Base-by-base conservation (phyloP, 2,329 filamentous ascomycete genomes). In the Microdochium bolleyi region DNA sequence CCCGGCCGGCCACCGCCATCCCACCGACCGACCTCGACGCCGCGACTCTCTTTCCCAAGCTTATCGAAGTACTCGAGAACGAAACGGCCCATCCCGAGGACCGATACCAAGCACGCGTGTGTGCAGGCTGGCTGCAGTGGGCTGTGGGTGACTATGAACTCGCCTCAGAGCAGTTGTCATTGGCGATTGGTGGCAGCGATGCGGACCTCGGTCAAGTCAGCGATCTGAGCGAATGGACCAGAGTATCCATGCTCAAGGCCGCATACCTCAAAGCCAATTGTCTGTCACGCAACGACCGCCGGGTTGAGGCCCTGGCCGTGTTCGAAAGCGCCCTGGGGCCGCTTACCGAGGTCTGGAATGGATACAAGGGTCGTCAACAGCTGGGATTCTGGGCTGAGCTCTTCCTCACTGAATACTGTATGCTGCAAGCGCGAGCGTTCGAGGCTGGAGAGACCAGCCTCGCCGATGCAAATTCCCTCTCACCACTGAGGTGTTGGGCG, bases 121-220 rank as follows among this genome's bases (percentile, higher is more conserved):
- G 89, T 67, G 69, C 92, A 48, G 91, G 85, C 52, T 95, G 91
- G 88, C 76, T 96, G 61, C 84, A 95, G 64, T 95, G 88, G 83
- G 81, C 84, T 9, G 70, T 87, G 51, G 84, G 82, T 32, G 87
- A 95, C 60, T 87, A 87, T 57, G 74, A 73, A 1, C 67, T 82
- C 44, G 85, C 86, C 37, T 69, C 80, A 44, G 71, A 73, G 34
- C 79, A 46, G 41, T 22, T 46, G 19, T 46, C 41, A 19, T 19
- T 46, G 41, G 41, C 41, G 19, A 46, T 46, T 11, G 22, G 41
- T 24, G 21, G 41, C 19, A 46, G 13, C 41, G 41, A 46, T 22
- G 41, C 41, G 10, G 41, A 46, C 14, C 41, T 22, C 19, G 21
- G 41, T 19, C 13, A 46, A 16, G 13, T 8, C 41, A 13, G 19